phyloP scores from a whole-genome alignment of 805 yeast genomes.

The Danielozyma ontarioensis region DNA sequence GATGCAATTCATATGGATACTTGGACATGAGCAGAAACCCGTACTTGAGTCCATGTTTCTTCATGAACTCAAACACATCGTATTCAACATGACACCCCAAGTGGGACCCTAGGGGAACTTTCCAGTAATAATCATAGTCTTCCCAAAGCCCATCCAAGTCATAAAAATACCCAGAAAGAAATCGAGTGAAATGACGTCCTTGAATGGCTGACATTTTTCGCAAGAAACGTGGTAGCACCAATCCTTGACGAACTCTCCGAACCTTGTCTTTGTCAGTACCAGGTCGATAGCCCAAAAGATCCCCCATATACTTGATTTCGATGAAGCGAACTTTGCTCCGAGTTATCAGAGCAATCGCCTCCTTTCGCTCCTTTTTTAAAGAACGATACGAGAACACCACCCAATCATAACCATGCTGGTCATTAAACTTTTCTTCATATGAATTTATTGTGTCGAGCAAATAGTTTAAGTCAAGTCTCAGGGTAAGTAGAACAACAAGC shows the following conservation, averaged over 20 bases:
- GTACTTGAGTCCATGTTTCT: neutral
- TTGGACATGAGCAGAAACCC: neutral
- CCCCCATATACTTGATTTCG: neutral
- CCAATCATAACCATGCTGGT: neutral
- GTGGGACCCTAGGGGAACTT: neutral
- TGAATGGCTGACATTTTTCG: neutral
- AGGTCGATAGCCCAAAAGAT: neutral
- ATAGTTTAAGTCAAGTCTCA: neutral
- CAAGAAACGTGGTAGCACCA: neutral
- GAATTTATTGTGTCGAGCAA: neutral
- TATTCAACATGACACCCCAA: neutral
- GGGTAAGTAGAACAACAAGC: neutral
- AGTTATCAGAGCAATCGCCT: neutral
- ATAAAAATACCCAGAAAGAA: neutral
- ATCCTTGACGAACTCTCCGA: neutral
- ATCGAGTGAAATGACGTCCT: neutral
- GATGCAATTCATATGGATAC: conserved; percentile 5
- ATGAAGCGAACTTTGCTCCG: neutral
- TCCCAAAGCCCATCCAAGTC: neutral
- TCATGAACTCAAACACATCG: neutral
- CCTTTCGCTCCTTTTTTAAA: neutral
- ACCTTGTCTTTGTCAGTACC: neutral
- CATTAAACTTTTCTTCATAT: neutral
- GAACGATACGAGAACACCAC: neutral
- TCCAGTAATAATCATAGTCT: neutral